phyloP scores from a whole-genome alignment of 1,139 yeast species.

The Debaryomycetaceae sp. region DNA sequence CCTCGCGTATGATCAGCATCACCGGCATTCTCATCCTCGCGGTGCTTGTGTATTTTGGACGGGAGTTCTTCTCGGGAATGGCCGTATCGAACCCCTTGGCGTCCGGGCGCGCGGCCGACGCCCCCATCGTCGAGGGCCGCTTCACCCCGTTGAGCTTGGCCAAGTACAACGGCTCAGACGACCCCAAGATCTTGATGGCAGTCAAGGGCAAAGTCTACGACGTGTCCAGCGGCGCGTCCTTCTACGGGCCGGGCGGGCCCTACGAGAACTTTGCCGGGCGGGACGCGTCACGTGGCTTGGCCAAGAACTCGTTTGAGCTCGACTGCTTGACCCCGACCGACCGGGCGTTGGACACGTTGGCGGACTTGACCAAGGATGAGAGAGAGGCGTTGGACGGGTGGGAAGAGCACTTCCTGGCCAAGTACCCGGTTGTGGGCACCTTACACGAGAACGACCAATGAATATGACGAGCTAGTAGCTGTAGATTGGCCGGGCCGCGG shows the following conservation, averaged over 20 bases:
- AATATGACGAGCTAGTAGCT: background rate
- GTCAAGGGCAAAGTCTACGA: constrained; percentile 85
- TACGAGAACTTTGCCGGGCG: constrained; percentile 94
- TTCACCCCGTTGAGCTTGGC: constrained; percentile 75
- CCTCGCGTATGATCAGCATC: constrained; percentile 14
- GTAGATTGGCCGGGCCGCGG: no score
- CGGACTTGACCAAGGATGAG: constrained; percentile 61
- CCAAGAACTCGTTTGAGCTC: constrained; percentile 80
- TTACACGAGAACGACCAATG: constrained; percentile 24
- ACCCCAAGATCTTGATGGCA: constrained; percentile 74
- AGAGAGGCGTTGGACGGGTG: constrained; percentile 70
- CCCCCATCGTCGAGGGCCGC: constrained; percentile 66
- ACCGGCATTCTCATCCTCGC: constrained; percentile 22
- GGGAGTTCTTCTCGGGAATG: constrained; percentile 16
- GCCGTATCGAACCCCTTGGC: constrained; percentile 15
- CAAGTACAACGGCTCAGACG: constrained; percentile 76
- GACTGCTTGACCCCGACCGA: constrained; percentile 53
- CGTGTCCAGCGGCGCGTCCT: constrained; percentile 73
- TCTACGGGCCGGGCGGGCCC: constrained; percentile 97
- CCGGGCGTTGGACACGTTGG: constrained; percentile 68
- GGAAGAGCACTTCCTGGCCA: constrained; percentile 78
- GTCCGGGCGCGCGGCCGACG: constrained; percentile 12
- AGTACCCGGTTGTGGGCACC: constrained; percentile 69
- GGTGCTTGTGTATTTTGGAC: constrained; percentile 20
- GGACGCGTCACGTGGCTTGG: constrained; percentile 93